Evolutionary conservation across 495 filamentous ascomycete genomes (phyloP).

Genomic region (Xylaria cubensis): DNA sequence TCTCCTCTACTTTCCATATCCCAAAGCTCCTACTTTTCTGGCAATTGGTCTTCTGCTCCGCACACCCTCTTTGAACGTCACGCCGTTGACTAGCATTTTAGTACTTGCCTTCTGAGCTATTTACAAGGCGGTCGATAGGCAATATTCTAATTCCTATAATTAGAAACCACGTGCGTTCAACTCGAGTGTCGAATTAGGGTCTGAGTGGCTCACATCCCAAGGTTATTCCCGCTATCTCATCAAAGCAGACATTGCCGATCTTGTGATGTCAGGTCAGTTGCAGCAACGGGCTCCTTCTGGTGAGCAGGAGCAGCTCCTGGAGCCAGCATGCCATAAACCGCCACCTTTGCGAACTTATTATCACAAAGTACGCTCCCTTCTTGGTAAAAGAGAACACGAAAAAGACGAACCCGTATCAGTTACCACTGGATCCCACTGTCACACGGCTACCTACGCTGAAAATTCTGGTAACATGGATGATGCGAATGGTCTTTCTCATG

Average conservation of each 20-base stretch:
- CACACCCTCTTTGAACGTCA: not conserved
- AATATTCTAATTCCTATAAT: not conserved
- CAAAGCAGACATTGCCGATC: not conserved
- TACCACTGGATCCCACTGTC: not conserved
- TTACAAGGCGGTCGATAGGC: too few relatives aligned
- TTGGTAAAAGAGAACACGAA: slow-evolving; percentile 17
- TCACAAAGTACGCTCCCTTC: slow-evolving; percentile 10
- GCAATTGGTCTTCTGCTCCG: not conserved
- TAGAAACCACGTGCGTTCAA: not conserved
- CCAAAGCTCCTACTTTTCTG: not conserved
- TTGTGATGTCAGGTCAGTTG: slow-evolving; percentile 11
- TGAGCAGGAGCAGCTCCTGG: slow-evolving; percentile 2
- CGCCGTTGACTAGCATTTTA: not conserved
- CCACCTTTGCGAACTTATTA: slow-evolving; percentile 20
- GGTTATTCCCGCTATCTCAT: not conserved
- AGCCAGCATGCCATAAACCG: not conserved
- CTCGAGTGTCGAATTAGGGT: not conserved
- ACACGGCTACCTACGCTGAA: not conserved
- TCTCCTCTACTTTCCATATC: not conserved
- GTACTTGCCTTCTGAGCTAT: not conserved
- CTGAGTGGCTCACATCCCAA: not conserved
- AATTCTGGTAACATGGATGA: not conserved
- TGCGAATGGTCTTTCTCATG: not conserved
- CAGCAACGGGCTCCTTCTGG: not conserved
- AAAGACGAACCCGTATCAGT: not conserved